Evolutionary conservation across 2,329 filamentous ascomycete genomes (phyloP), one percentile per base, ranked within the genome.

Genomic region (Lasiodiplodia citricola): DNA sequence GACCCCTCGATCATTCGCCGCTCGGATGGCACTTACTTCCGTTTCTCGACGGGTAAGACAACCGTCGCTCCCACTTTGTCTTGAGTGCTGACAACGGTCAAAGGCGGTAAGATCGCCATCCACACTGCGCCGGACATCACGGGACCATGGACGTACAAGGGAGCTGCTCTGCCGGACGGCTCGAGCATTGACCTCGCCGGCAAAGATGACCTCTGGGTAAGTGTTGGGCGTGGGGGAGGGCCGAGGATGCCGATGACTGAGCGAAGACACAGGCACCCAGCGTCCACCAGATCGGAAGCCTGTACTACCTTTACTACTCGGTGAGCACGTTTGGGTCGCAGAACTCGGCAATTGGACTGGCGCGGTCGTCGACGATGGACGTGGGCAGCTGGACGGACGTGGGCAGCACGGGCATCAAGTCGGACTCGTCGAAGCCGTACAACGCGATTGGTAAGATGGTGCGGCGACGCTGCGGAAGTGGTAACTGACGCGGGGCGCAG

Each of bases 231-330:
- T 2, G 21, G 10, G 23, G 73, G 21, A 10, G 7, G 8, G 31
- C 7, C 31, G 21, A 37, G 64, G 18, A n/a, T 10, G n/a, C 35
- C 18, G 35, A 18, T 4, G 51, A 10, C 37, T 60, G 23, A 54
- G 5, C 5, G 21, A 7, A 23, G 5, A 41, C 37, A 7, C 63
- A 89, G 88, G 90, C 90, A 2, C 90, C 90, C 0, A 89, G 92
- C 71, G 86, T 90, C 16, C 77, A 81, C 21, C 79, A 86, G 18
- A 82, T 91, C n/a, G 86, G 85, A 70, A 81, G 79, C 66, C 81
- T 82, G 0, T 92, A 91, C 80, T 86, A 90, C 73, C 78, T 88
- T n/a, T 91, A 90, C 83, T 91, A 91, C 78, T 82, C 86, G 1
- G 87, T 91, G n/a, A 88, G 85, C 44, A 81, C 84, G 0, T 90